phyloP scores from a whole-genome alignment of 2,329 filamentous ascomycete genomes.

The Colletotrichum limetticola region DNA sequence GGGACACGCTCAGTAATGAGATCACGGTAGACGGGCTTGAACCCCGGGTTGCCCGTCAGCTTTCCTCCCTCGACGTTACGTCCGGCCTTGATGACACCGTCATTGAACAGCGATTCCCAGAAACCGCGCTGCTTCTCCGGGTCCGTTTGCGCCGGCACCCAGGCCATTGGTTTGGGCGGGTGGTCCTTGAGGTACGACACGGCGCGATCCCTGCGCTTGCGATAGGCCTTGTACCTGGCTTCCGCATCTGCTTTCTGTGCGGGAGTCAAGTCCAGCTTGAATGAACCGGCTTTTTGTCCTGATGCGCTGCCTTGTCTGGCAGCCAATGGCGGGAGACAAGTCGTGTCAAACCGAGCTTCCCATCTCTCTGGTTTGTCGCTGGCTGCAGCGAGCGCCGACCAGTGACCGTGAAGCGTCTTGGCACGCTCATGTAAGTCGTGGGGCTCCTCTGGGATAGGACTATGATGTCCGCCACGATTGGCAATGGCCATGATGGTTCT shows the following conservation, averaged over 20 bases:
- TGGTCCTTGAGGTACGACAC: conserved; percentile 27
- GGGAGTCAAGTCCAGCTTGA: conserved; percentile 6
- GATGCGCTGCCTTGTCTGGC: not conserved
- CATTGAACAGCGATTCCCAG: conserved; percentile 11
- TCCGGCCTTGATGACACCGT: conserved; percentile 7
- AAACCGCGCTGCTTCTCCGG: not conserved
- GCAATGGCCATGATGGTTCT: conserved; percentile 21
- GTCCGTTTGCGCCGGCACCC: not conserved
- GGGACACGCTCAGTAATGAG: conserved; percentile 28
- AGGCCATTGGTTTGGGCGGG: conserved; percentile 30
- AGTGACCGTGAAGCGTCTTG: conserved; percentile 13
- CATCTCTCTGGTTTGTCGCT: conserved; percentile 25
- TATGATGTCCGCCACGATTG: conserved; percentile 22
- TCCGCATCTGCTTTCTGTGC: conserved; percentile 18
- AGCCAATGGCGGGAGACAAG: conserved; percentile 8
- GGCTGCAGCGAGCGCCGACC: conserved; percentile 5
- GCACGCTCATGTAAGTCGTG: conserved; percentile 23
- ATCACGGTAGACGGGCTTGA: conserved; percentile 32
- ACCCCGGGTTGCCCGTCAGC: conserved; percentile 13
- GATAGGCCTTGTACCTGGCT: conserved; percentile 27
- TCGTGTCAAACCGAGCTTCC: conserved; percentile 21
- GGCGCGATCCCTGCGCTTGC: conserved; percentile 25
- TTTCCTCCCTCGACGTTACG: conserved; percentile 11
- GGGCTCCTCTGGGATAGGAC: conserved; percentile 30
- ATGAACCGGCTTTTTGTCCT: not conserved